Percentiles rank a stretch among this genome's conserved stretches.
phyloP scores from a whole-genome alignment of 768 basidiomycete species.

The Macrolepiota albuminosa region DNA sequence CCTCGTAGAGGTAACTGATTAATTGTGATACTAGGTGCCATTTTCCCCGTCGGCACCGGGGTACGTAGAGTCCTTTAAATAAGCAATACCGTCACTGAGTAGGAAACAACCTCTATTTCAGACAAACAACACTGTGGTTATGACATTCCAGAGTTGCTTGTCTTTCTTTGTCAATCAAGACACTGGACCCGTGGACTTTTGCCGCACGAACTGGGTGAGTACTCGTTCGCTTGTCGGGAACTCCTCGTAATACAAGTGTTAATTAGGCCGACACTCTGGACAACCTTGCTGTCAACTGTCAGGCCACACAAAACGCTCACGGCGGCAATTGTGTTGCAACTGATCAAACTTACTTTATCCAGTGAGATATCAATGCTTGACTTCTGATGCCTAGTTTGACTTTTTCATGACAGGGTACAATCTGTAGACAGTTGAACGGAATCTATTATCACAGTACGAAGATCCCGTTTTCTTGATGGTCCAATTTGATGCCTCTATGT shows the following conservation, averaged over 20 bases:
- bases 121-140: constrained; percentile 33
- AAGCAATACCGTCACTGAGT: neutral
- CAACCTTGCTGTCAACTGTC: constrained; percentile 41
- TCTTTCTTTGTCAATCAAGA: constrained; percentile 49
- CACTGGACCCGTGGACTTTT: constrained; percentile 32
- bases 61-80: constrained; percentile 14
- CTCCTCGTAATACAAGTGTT: neutral
- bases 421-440: neutral
- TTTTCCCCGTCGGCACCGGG: constrained; percentile 27
- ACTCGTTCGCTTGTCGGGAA: neutral
- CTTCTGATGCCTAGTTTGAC: neutral
- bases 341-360: constrained; percentile 45
- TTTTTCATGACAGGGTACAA: neutral
- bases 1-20: neutral
- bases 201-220: constrained; percentile 42
- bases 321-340: constrained; percentile 44
- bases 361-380: constrained; percentile 27
- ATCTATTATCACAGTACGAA: neutral
- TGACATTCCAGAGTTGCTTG: constrained; percentile 38
- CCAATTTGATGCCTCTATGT: neutral
- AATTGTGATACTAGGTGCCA: constrained; percentile 16
- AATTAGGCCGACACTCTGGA: constrained; percentile 32
- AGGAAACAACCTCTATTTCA: neutral
- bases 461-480: neutral
- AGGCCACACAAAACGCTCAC: constrained; percentile 44